Base-by-base conservation (phyloP, 257 asterid genomes). In the Osmanthus fragrans region DNA sequence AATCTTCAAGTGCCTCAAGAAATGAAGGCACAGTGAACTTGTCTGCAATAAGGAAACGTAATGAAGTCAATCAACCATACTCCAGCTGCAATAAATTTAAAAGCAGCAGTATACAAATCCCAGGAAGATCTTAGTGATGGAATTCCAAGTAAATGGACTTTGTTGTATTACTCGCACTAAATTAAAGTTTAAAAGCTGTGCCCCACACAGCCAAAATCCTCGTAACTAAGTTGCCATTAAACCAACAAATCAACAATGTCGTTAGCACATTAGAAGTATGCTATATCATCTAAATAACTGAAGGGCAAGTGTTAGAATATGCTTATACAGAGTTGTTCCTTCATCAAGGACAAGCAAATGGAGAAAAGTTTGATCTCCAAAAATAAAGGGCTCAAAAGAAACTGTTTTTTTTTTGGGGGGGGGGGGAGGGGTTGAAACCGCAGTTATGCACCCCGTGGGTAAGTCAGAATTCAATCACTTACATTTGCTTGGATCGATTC, bases 1-100 rank as follows among this genome's bases (percentile, higher is more conserved):
- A 92, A 85, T 96, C 99, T 86, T 96, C 99, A 13, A 96, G 97
- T 63, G 98, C 98, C 92, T 96, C 99, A 1, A 96, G 96, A 83
- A 96, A 96, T 23, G 98, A 96, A 19, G 90, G 89, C 47, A 96
- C 99, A 2, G 99, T 93, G 79, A 89, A 89, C 66, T 89, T 90
- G 74, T 83, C 99, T 96, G 96, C 81, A 85, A 73, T 37, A 75
- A 79, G 37, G 25, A 45, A 67, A 10, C 37, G n/a, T 39, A 64
- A 79, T 23, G n/a, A 79, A 32, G 49, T 72, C 64, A 47, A 67
- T 80, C 23, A 36, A 54, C n/a, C 40, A 9, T 73, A 12, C 39
- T 18, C 29, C 4, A 39, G 71, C 25, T 34, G 71, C 58, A 32
- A 47, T 13, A 68, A 30, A 12, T 73, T 40, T 51, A 23, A 54